A percentile compares a stretch with the other conserved stretches of the same genome.
Evolutionary conservation across 2,329 filamentous ascomycete genomes (phyloP).

Genomic region (Arachnopeziza araneosa): DNA sequence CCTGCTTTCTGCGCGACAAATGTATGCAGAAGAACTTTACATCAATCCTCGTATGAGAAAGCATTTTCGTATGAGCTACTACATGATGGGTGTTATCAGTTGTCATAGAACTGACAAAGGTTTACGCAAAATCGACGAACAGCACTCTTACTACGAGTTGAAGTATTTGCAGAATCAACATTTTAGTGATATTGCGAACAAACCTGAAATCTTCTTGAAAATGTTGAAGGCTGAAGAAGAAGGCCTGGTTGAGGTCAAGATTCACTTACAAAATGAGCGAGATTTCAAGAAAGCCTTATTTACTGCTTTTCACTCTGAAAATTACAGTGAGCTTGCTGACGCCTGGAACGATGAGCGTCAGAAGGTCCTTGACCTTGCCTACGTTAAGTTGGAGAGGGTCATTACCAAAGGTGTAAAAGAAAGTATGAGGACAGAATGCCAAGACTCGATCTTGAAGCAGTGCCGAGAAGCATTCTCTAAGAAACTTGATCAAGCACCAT

Average conservation of each 20-base stretch:
- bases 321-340: conserved; percentile 90
- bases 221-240: conserved; percentile 98
- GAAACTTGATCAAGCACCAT: conserved; percentile 90
- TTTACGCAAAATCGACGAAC: conserved; percentile 84
- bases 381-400: conserved; percentile 74
- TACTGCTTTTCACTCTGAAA: conserved; percentile 85
- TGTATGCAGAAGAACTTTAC: conserved; percentile 88
- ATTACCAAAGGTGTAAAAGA: conserved; percentile 94
- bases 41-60: conserved; percentile 86
- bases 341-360: conserved; percentile 88
- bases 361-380: conserved; percentile 76
- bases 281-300: conserved; percentile 74
- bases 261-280: conserved; percentile 70
- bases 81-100: conserved; percentile 76
- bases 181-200: conserved; percentile 71
- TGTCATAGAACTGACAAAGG: conserved; percentile 92
- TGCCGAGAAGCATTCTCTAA: conserved; percentile 86
- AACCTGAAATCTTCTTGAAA: conserved; percentile 86
- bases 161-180: conserved; percentile 93
- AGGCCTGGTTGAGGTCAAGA: conserved; percentile 78
- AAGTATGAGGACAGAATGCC: conserved; percentile 85
- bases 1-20: conserved; percentile 71
- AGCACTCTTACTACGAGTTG: conserved; percentile 95
- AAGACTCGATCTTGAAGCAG: conserved; percentile 81
- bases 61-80: conserved; percentile 77